phyloP scores from a whole-genome alignment of 805 yeast species.

The Wilhelminamyces savonicus region DNA sequence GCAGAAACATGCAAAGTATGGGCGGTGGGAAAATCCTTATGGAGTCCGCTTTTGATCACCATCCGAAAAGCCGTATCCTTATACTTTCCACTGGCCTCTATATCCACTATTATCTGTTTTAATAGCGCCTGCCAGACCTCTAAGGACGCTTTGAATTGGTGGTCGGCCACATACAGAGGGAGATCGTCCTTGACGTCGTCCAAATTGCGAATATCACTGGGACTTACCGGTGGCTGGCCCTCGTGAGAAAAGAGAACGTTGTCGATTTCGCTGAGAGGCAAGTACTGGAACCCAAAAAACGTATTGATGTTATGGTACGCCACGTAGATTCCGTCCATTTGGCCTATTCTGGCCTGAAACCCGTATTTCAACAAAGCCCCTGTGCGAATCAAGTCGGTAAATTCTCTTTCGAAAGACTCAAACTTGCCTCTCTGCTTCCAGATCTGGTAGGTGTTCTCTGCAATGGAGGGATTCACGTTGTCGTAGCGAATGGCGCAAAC shows the following conservation, averaged over 20 bases:
- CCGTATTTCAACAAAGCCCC: conserved; percentile 75
- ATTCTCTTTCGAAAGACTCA: conserved; percentile 82
- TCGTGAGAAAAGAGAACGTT: conserved; percentile 21
- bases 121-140: conserved; percentile 22
- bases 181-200: conserved; percentile 5
- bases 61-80: conserved; percentile 21
- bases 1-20: conserved; percentile 20
- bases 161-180: conserved; percentile 9
- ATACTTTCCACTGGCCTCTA: conserved; percentile 8
- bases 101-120: conserved; percentile 20
- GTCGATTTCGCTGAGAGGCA: conserved; percentile 73
- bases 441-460: conserved; percentile 63
- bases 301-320: conserved; percentile 82
- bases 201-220: neutral
- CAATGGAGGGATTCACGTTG: conserved; percentile 48
- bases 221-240: neutral
- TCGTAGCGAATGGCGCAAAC: conserved; percentile 83
- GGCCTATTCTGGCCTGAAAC: conserved; percentile 89
- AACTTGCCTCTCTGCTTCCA: conserved; percentile 52
- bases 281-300: conserved; percentile 86
- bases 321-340: conserved; percentile 93
- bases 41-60: conserved; percentile 12
- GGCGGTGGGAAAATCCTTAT: conserved; percentile 2
- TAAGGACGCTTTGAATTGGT: conserved; percentile 12
- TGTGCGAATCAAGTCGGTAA: conserved; percentile 65